Evolutionary conservation across 75 land plant genomes (phyloP).

Genomic region (Pinus albicaulis): DNA sequence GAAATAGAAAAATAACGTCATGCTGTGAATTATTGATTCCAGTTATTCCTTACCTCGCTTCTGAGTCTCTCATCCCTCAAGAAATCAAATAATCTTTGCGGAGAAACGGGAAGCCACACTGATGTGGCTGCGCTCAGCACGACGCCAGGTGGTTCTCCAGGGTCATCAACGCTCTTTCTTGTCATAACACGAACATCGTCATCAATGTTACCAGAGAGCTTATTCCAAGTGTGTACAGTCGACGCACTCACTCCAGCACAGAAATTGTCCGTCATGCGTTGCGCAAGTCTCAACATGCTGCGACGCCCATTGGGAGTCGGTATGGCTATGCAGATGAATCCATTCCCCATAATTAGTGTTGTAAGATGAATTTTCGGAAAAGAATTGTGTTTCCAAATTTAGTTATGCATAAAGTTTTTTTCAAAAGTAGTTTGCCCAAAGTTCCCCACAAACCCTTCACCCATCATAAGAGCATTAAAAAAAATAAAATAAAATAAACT

Average conservation of each 20-base stretch:
- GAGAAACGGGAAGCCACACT: constrained; percentile 26
- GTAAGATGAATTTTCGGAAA: no score
- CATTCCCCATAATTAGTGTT: neutral
- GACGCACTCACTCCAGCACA: constrained; percentile 86
- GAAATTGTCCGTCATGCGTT: constrained; percentile 79
- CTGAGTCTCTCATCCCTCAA: constrained; percentile 26
- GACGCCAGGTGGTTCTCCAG: constrained; percentile 24
- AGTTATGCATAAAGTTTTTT: no score
- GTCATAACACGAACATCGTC: constrained; percentile 11
- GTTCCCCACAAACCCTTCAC: no score
- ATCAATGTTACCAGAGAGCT: constrained; percentile 43
- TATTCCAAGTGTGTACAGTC: constrained; percentile 72
- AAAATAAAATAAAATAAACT: no score
- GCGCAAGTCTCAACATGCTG: constrained; percentile 92
- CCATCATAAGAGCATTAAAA: no score
- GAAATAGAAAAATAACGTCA: neutral
- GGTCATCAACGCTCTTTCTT: constrained; percentile 19
- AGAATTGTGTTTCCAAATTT: no score
- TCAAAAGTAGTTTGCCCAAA: no score
- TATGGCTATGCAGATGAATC: constrained; percentile 24
- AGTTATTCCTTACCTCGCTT: constrained; percentile 13
- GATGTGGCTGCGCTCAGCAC: constrained; percentile 40
- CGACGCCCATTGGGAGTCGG: constrained; percentile 51
- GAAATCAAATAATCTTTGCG: constrained; percentile 24
- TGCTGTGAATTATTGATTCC: neutral